Evolutionary conservation across 352 stramenopile genomes (phyloP), one percentile per base, ranked within the genome.

Genomic region (Pilasporangium apinafurcum): DNA sequence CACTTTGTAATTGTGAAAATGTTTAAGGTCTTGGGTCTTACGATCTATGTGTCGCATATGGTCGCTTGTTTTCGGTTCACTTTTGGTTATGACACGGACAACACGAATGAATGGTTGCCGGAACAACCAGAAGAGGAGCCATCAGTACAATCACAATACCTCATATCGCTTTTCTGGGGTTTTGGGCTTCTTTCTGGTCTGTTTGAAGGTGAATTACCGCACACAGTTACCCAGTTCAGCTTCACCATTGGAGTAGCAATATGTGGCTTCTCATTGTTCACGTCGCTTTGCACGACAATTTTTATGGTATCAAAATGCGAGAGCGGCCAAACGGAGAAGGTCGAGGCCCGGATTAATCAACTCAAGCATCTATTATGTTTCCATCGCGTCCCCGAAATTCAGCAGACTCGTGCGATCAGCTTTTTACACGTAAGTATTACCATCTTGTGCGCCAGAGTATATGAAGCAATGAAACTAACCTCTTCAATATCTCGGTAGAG

Each of bases 251-350:
- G 48, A 12, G 73, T 83, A 0, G 37, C 65, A n/a, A 43, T 86
- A 17, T 41, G 61, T 4, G 77, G 77, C 0, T 79, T 87, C 26
- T 37, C 63, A 21, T 53, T 89, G 5, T 86, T 86, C 31, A 60
- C 76, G 8, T 86, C 75, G 31, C 53, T 82, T 21, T 87, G 62
- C 24, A 59, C 72, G 2, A 80, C 75, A 7, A 59, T 86, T 24
- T 83, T 85, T 36, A 74, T 87, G 55, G 44, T 87, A 12, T 83
- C 74, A 7, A 86, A 83, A 51, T 82, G 71, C 12, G 72, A 90
- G 35, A 76, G 63, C 25, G 67, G 65, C 24, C 53, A 70, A 8
- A 48, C 63, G 5, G 51, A 68, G 8, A 20, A 51, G 10, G 59
- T 67, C 1, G 67, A 84, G 17, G 71, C 77, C 0, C 65, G 70